Evolutionary conservation across 495 filamentous ascomycete genomes (phyloP), one percentile per base, ranked within the genome.

Genomic region (Niebla homalea): DNA sequence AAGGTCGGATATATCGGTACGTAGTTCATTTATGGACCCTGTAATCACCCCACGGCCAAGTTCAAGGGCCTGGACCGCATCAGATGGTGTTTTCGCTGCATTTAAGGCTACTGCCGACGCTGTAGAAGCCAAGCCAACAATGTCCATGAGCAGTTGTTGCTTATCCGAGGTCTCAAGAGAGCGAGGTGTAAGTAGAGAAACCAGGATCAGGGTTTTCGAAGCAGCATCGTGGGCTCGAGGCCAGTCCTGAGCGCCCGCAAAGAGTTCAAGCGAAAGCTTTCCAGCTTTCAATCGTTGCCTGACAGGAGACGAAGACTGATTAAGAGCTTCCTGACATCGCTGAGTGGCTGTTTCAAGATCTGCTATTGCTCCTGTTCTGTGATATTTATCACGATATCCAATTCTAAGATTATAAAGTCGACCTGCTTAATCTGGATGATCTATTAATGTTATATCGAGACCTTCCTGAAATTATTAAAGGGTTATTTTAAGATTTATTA

Each of bases 121-220:
- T 44, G 60, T 54, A 40, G 55, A 57, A 26, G 50, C 45, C 1
- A 62, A 26, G 15, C 48, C 60, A 25, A 36, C 49, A 5, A 57
- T 48, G 18, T 51, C 25, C 15, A 29, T 48, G 16, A 62, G 56
- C 21, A 50, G 5, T 26, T 56, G 20, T 42, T 61, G 59, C 36
- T 57, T 59, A 43, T 62, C 60, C 4, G 55, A 46, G 48, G 52
- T 60, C 23, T 44, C 41, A 22, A 62, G 46, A 10, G 49, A 53
- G 4, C 25, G 32, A 4, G 49, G 15, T 52, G 36, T 52, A 12
- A 55, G 23, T 26, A 29, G 20, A 5, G 52, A 35, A 5, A 55
- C 43, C 3, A 55, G 22, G n/a, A 15, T n/a, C 19, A 52, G 5
- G 11, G 50, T 25, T 10, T 2, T n/a, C 2, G 4, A 15, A 5